These are phyloP conservation scores for Yamadazyma sp. DNA, from an alignment of 805 yeast species.

Conservation along the genomic window DNA sequence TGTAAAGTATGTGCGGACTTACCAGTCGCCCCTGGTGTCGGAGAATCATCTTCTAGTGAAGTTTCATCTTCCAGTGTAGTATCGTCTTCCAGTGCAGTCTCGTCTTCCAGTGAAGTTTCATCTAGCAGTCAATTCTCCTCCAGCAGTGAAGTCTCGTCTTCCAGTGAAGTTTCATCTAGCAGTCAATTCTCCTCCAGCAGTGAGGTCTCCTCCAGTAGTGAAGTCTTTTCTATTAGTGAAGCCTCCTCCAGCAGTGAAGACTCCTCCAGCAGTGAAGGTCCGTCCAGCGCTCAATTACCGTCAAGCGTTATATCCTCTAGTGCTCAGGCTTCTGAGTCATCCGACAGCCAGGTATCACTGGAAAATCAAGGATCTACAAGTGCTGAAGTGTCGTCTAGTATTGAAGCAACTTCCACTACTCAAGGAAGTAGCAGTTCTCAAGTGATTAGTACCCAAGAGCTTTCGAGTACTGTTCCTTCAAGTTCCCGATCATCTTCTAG, in stretches of 20 bases:
- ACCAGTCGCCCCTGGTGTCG: conserved; percentile 16
- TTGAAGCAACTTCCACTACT: too few species aligned
- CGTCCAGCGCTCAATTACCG: too few species aligned
- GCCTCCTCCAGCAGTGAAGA: conserved; percentile 4
- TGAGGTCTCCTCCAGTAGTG: conserved; percentile 3
- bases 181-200: not conserved
- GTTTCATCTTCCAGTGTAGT: not conserved
- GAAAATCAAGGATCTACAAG: too few species aligned
- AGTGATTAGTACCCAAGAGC: too few species aligned
- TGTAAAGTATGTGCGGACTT: conserved; percentile 16
- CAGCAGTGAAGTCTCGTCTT: conserved; percentile 4
- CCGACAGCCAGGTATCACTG: too few species aligned
- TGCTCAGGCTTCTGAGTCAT: too few species aligned
- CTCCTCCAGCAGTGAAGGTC: not conserved
- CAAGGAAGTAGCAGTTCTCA: too few species aligned
- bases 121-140: conserved; percentile 2
- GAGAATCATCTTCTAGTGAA: conserved; percentile 1
- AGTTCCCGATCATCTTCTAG: too few species aligned
- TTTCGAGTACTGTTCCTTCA: too few species aligned
- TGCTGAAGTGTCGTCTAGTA: too few species aligned
- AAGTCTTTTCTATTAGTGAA: conserved; percentile 1
- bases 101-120: not conserved
- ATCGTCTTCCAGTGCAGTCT: not conserved
- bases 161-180: conserved; percentile 4
- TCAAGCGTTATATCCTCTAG: too few species aligned